phyloP scores from a whole-genome alignment of 164 flowering plant species.

The Sextonia rubra region DNA sequence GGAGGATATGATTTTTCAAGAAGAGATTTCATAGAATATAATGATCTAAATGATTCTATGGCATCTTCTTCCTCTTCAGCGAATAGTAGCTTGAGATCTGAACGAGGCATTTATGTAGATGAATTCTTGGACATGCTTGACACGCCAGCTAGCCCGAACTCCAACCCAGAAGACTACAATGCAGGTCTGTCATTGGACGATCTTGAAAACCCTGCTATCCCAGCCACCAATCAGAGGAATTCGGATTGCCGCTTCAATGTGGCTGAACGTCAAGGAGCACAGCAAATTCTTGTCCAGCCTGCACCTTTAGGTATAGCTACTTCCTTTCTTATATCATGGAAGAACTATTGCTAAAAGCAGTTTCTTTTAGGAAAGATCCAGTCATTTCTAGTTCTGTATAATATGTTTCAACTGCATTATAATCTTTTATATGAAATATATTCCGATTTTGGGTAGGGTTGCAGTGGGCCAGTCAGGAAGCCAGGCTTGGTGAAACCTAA shows the following conservation, averaged over 20 bases:
- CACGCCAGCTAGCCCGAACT: background rate
- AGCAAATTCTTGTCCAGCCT: slow-evolving; percentile 23
- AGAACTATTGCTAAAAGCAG: too few relatives aligned
- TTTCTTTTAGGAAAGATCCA: background rate
- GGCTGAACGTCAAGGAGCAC: slow-evolving; percentile 11
- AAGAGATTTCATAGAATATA: background rate
- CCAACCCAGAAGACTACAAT: too few relatives aligned
- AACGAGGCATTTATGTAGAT: background rate
- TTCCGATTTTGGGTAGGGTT: too few relatives aligned
- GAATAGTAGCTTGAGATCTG: background rate
- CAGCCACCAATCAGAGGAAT: slow-evolving; percentile 5
- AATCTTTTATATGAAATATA: background rate
- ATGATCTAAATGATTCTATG: background rate
- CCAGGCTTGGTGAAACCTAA: too few relatives aligned
- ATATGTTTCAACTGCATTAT: background rate
- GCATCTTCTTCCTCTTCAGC: background rate
- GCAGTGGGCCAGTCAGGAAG: too few relatives aligned
- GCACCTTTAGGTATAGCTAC: slow-evolving; percentile 32
- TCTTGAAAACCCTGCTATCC: background rate
- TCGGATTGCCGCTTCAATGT: slow-evolving; percentile 20
- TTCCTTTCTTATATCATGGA: background rate
- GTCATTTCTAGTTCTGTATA: too few relatives aligned
- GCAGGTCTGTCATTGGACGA: background rate
- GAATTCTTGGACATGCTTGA: background rate
- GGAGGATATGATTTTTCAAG: background rate